phyloP scores from a whole-genome alignment of 2,329 filamentous ascomycete genomes.

The Fonsecaea erecta region DNA sequence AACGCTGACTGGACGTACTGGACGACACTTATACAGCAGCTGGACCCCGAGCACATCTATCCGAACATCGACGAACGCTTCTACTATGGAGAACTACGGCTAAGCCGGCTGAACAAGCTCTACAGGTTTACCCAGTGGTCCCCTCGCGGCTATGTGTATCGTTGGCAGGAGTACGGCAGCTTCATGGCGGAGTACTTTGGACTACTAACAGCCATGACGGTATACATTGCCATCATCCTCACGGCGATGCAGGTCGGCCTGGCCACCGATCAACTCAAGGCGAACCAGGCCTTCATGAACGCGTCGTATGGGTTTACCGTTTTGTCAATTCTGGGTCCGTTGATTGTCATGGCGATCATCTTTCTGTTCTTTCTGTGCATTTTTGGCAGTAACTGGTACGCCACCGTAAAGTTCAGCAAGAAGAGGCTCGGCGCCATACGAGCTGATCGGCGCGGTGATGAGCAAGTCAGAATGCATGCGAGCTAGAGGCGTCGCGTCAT shows the following conservation, averaged over 20 bases:
- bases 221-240: slow-evolving; percentile 41
- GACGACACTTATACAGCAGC: background rate
- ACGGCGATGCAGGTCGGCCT: slow-evolving; percentile 45
- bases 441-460: too few relatives aligned
- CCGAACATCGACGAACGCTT: too few relatives aligned
- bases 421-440: too few relatives aligned
- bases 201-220: slow-evolving; percentile 36
- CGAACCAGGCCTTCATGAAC: slow-evolving; percentile 48
- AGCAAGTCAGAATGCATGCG: too few relatives aligned
- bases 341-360: too few relatives aligned
- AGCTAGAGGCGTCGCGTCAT: too few relatives aligned
- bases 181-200: slow-evolving; percentile 38
- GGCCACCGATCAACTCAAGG: slow-evolving; percentile 35
- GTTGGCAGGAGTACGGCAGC: slow-evolving; percentile 21
- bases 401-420: too few relatives aligned
- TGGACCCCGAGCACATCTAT: too few relatives aligned
- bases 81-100: slow-evolving; percentile 51
- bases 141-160: background rate
- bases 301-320: slow-evolving; percentile 56
- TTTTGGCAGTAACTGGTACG: too few relatives aligned
- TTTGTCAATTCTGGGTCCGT: slow-evolving; percentile 53
- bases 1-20: background rate
- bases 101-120: slow-evolving; percentile 49
- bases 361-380: too few relatives aligned
- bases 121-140: slow-evolving; percentile 24